Percentiles rank a stretch among this genome's conserved stretches.
phyloP scores from a whole-genome alignment of 2,329 filamentous ascomycete species.

The Aureobasidium sp. region DNA sequence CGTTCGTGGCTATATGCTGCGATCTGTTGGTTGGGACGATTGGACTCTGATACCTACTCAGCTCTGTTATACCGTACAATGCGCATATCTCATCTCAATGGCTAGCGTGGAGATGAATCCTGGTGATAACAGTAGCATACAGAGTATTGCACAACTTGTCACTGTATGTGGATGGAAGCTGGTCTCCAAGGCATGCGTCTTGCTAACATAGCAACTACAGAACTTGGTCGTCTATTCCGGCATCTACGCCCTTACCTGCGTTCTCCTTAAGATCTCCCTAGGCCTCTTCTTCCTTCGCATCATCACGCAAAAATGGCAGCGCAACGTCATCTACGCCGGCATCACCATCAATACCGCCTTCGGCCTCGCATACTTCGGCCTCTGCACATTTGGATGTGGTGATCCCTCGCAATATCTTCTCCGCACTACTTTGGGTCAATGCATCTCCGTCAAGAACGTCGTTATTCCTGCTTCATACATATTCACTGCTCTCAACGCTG shows the following conservation, averaged over 20 bases:
- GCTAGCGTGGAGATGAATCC: neutral
- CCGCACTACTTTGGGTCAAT: neutral
- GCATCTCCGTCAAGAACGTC: constrained; percentile 1
- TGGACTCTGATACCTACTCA: neutral
- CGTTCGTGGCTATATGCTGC: constrained; percentile 11
- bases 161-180: neutral
- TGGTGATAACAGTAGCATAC: neutral
- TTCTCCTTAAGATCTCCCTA: constrained; percentile 15
- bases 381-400: neutral
- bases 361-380: neutral
- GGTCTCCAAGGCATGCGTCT: neutral
- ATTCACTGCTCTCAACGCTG: constrained; percentile 8
- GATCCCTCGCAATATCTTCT: neutral
- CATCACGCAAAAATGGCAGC: constrained; percentile 13
- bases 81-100: neutral
- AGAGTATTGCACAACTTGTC: neutral
- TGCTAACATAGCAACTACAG: neutral
- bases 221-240: neutral
- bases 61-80: neutral
- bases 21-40: neutral
- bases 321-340: neutral
- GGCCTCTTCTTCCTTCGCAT: constrained; percentile 18
- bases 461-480: constrained; percentile 15
- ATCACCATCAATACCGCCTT: neutral
- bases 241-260: constrained; percentile 12